Evolutionary conservation across 768 basidiomycete genomes (phyloP), one percentile per base, ranked within the genome.

Genomic region (Lentinula boryana): DNA sequence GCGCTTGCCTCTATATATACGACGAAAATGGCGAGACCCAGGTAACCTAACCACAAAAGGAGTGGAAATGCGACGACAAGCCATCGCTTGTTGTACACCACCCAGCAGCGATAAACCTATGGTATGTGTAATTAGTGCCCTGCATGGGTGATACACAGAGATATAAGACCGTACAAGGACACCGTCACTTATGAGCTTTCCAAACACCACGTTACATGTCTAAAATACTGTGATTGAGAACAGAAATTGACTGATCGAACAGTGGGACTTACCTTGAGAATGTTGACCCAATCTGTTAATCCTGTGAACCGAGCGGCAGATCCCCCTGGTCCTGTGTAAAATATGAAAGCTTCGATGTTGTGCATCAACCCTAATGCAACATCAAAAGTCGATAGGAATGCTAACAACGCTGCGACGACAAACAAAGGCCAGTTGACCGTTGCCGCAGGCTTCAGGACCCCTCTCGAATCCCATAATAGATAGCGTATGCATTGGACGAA

Each of bases 101-200:
- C 56, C 62, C 62, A 65, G 35, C 64, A 65, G 15, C 64, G 57
- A 56, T 65, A 65, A 35, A 65, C 56, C 64, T 65, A 12, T 5
- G 58, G 8, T 35, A 58, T 33, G 31, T 49, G 7, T 3, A 43
- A 52, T 53, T 44, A 53, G 41, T 27, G 6, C 35, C 16, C 59
- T 18, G 56, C 55, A 56, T 64, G 12, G 1, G 3, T 31, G 32
- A 43, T 7, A 33, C 13, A n/a, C 15, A 36, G 23, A 32, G 4
- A 18, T 16, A 4, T 2, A 44, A 33, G 18, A 18, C n/a, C 18
- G 9, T 40, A 64, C 63, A 32, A 64, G 38, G 23, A 62, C 52
- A 3, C 56, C 61, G 35, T 65, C 64, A 21, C 64, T 59, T 6
- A 65, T 49, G 5, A 41, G 58, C 8, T 54, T 65, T 13, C 50